Evolutionary conservation across 2,329 filamentous ascomycete species (phyloP), one percentile per base, ranked within the genome.

Genomic region (Pseudocercospora crystallina): DNA sequence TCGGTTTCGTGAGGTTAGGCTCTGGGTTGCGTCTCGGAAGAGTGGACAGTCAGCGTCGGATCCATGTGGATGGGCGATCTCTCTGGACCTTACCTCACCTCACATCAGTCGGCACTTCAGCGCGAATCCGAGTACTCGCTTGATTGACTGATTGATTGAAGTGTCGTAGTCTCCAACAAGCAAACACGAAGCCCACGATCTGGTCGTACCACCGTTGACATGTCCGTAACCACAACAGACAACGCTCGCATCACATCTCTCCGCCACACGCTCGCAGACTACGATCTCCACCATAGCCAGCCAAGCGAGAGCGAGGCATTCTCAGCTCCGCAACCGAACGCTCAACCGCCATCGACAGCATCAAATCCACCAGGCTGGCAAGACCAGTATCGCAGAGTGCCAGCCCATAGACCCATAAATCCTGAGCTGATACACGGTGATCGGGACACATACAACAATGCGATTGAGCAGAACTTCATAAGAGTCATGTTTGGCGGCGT

Each of bases 401-500:
- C 78, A 2, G 56, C 68, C 1, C 74, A 78, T 55, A 67, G 77
- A 10, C 76, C 76, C 0, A 62, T 75, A 1, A 76, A 79, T 47
- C 68, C 64, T 3, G 59, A 73, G 33, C 61, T 77, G 45, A 38
- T 54, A 9, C 17, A 43, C 5, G 65, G 61, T 3, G 64, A 74
- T 43, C 61, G 78, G n/a, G 66, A 74, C 2, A 70, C 71, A 0
- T 77, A 74, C 34, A 62, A 61, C n/a, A 78, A 73, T 58, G 57
- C 55, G 1, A 65, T 69, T 5, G 79, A 81, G 60, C 64, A 65
- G 36, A 69, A 67, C 5, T 80, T 81, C 58, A 69, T 81, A 13
- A 62, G 68, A 14, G 64, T 76, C 0, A 80, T 81, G 77, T 76
- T 80, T 54, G 71, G 69, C 26, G 78, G 61, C 38, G 39, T 52